A percentile compares a stretch with the other conserved stretches of the same genome.
phyloP scores from a whole-genome alignment of 208 protist genomes.

The Zelonia costaricensis region DNA sequence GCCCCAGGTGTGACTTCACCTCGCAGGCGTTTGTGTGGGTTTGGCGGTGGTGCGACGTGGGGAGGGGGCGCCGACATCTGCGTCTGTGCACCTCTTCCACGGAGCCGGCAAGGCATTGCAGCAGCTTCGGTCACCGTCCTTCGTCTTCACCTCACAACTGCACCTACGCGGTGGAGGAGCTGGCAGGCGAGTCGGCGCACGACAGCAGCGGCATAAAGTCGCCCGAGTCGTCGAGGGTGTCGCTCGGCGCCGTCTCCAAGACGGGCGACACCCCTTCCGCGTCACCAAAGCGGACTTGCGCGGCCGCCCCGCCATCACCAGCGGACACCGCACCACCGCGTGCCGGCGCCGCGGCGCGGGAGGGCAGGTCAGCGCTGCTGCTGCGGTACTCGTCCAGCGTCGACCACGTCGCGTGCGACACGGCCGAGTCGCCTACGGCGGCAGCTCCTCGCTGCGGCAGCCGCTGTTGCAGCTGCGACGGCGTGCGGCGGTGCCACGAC shows the following conservation, averaged over 20 bases:
- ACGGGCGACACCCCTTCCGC: background rate
- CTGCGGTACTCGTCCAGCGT: conserved; percentile 28
- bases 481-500: background rate
- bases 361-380: background rate
- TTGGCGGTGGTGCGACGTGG: too few relatives aligned
- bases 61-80: too few relatives aligned
- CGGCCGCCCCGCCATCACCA: background rate
- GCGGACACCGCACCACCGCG: too few relatives aligned
- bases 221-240: conserved; percentile 18
- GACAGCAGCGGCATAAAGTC: conserved; percentile 28
- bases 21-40: too few relatives aligned
- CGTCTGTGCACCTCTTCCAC: too few relatives aligned
- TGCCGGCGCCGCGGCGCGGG: too few relatives aligned
- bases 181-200: conserved; percentile 15
- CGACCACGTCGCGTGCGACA: conserved; percentile 11
- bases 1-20: too few relatives aligned
- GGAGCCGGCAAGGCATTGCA: too few relatives aligned
- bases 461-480: conserved; percentile 7
- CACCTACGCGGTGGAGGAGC: conserved; percentile 3
- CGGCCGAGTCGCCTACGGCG: background rate
- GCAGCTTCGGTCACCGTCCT: too few relatives aligned
- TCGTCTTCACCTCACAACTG: too few relatives aligned
- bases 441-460: background rate
- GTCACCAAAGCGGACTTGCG: background rate
- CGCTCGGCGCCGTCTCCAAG: background rate